Evolutionary conservation across 2,329 filamentous ascomycete genomes (phyloP).

Genomic region (Venturia oleaginea): DNA sequence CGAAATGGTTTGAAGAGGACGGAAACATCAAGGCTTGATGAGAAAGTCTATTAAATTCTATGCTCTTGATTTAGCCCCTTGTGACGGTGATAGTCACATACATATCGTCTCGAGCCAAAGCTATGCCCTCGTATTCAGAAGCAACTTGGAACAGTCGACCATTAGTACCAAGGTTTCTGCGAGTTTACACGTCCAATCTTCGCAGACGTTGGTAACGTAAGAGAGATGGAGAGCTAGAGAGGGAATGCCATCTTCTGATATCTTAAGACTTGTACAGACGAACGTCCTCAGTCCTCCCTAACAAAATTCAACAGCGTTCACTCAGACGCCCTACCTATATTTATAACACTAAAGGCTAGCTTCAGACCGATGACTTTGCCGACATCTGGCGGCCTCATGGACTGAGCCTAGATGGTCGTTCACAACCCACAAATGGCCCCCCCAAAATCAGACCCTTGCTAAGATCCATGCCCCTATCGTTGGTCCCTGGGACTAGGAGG

Average conservation of each 20-base stretch:
- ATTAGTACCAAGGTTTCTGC: too few species aligned
- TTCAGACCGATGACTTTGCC: background rate
- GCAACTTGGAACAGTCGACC: too few species aligned
- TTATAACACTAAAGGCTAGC: background rate
- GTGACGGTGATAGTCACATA: background rate
- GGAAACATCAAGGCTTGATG: background rate
- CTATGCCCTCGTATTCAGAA: too few species aligned
- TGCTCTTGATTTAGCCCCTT: background rate
- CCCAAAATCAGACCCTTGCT: background rate
- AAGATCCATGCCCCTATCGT: background rate
- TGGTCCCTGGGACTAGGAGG: background rate
- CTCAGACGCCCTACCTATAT: background rate
- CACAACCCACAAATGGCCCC: background rate
- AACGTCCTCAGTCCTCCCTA: background rate
- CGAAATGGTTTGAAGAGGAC: constrained; percentile 52
- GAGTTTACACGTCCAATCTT: too few species aligned
- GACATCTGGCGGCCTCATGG: background rate
- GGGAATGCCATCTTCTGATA: background rate
- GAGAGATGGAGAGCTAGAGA: too few species aligned
- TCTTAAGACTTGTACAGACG: background rate
- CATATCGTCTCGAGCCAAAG: too few species aligned
- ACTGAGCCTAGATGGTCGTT: background rate
- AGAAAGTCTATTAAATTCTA: background rate
- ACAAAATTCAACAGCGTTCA: background rate
- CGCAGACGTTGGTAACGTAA: too few species aligned